Conservation (phyloP, 106 monocot genomes). For the Triglochin maritima region DNA sequence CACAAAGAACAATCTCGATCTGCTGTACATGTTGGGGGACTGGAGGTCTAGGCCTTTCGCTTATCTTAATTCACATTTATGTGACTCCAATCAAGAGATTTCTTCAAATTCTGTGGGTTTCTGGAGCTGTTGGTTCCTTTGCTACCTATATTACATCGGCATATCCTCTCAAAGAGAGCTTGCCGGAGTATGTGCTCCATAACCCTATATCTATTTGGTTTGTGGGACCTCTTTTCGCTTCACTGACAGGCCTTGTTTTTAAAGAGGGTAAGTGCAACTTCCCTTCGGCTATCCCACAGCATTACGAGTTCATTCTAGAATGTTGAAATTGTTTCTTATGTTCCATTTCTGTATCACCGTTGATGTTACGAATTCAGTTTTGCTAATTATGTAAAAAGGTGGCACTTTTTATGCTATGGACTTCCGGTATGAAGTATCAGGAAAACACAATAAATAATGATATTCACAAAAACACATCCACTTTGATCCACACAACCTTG, state of each 20-base stretch:
- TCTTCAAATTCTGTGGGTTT: constrained; percentile 71
- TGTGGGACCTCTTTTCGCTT: constrained; percentile 87
- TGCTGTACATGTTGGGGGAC: constrained; percentile 61
- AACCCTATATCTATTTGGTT: constrained; percentile 68
- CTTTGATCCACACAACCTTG: too few relatives aligned
- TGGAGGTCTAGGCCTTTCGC: constrained; percentile 73
- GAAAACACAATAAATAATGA: too few relatives aligned
- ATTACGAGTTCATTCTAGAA: too few relatives aligned
- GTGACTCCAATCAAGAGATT: constrained; percentile 84
- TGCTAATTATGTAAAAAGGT: too few relatives aligned
- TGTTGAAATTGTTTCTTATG: too few relatives aligned
- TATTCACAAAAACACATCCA: too few relatives aligned
- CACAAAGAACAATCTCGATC: constrained; percentile 45
- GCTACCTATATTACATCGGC: constrained; percentile 53
- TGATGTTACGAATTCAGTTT: too few relatives aligned
- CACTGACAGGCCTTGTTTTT: constrained; percentile 89
- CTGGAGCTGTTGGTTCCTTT: constrained; percentile 68
- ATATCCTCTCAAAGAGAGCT: constrained; percentile 45
- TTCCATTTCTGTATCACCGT: too few relatives aligned
- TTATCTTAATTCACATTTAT: constrained; percentile 86
- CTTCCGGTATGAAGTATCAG: too few relatives aligned
- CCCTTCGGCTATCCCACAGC: not conserved
- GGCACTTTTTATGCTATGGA: too few relatives aligned
- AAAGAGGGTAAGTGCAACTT: constrained; percentile 58
- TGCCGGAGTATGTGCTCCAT: constrained; percentile 54